A percentile compares a stretch with the other conserved stretches of the same genome.
phyloP scores from a whole-genome alignment of 2,329 filamentous ascomycete genomes.

The Sporothrix pseudoabietina region DNA sequence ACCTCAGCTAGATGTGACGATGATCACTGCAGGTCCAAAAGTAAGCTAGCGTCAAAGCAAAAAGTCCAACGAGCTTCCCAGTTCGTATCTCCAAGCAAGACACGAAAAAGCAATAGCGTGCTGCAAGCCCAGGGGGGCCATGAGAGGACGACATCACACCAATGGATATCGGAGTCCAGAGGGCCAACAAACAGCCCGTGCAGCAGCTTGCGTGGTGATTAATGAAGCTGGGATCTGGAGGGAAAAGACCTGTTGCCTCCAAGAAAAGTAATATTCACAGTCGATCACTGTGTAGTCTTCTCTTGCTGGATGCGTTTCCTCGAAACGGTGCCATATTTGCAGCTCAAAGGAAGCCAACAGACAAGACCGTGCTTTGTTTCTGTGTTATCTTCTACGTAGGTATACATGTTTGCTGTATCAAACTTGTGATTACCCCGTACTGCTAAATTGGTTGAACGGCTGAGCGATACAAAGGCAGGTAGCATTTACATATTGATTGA shows the following conservation, averaged over 20 bases:
- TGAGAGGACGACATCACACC: not conserved
- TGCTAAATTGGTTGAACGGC: not conserved
- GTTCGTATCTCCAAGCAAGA: not conserved
- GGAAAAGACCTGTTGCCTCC: not conserved
- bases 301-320: not conserved
- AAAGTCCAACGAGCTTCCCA: not conserved
- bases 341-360: not conserved
- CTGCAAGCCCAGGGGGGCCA: not conserved
- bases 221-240: not conserved
- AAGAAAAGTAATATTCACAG: not conserved
- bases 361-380: not conserved
- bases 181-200: not conserved
- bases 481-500: not conserved
- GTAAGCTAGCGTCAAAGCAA: not conserved
- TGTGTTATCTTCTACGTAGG: not conserved
- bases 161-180: not conserved
- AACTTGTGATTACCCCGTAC: not conserved
- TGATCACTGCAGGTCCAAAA: not conserved
- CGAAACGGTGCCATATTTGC: not conserved
- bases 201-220: not conserved
- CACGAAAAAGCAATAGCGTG: not conserved
- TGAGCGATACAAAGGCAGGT: not conserved
- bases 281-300: not conserved
- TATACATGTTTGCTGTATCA: not conserved
- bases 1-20: conserved; percentile 5